phyloP scores from a whole-genome alignment of 2,329 filamentous ascomycete species.

The Claviceps sp. region DNA sequence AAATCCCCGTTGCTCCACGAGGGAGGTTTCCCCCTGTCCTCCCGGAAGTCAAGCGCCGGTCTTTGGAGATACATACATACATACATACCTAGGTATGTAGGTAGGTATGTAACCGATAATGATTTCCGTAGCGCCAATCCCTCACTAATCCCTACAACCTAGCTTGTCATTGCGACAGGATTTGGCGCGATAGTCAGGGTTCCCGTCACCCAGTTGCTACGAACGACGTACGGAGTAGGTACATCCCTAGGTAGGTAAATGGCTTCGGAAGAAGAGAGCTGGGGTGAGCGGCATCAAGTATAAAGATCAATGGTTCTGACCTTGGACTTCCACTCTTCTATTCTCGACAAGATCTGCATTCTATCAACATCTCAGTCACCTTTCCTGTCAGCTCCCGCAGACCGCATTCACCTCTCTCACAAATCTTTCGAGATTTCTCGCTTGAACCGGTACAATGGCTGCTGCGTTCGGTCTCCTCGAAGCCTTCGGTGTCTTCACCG shows the following conservation, averaged over 20 bases:
- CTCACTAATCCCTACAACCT: too few species aligned
- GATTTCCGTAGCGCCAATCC: too few species aligned
- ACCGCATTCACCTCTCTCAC: background rate
- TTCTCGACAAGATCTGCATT: background rate
- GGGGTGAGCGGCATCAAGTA: background rate
- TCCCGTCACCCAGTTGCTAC: too few species aligned
- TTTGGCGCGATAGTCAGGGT: too few species aligned
- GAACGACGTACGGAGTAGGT: too few species aligned
- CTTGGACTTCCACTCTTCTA: fast-evolving
- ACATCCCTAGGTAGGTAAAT: too few species aligned
- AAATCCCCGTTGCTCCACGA: background rate
- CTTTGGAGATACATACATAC: too few species aligned
- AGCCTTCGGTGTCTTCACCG: background rate
- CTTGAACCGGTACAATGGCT: background rate
- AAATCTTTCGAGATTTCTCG: too few species aligned
- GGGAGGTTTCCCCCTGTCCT: background rate
- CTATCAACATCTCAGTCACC: background rate
- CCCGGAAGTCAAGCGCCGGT: background rate
- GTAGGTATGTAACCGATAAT: too few species aligned
- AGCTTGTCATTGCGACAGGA: too few species aligned
- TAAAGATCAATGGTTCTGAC: background rate
- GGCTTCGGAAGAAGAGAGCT: too few species aligned
- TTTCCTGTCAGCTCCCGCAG: background rate
- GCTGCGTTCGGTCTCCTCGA: background rate
- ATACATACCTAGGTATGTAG: background rate